Evolutionary conservation across 441 rosid genomes (phyloP).

Genomic region (Euphorbia schlechtendalii): DNA sequence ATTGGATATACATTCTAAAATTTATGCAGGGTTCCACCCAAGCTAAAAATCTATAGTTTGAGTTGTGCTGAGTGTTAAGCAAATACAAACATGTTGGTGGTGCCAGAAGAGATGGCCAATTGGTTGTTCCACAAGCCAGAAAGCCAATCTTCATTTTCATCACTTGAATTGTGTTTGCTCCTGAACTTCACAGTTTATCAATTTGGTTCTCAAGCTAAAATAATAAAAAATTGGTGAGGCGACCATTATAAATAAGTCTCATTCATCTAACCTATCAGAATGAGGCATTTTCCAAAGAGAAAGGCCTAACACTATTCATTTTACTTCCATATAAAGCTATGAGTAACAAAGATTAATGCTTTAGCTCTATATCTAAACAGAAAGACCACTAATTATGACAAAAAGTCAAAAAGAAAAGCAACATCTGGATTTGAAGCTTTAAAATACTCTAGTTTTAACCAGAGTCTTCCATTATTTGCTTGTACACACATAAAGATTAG

Average conservation of each 20-base stretch:
- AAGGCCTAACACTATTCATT: not conserved
- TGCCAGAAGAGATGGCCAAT: not conserved
- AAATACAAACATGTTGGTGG: not conserved
- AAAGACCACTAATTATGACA: too few relatives aligned
- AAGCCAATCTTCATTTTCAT: not conserved
- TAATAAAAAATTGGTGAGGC: not conserved
- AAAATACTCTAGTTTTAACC: not conserved
- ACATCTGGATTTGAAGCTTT: slow-evolving; percentile 1
- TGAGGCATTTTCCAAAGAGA: not conserved
- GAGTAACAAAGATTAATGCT: not conserved
- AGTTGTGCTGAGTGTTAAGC: not conserved
- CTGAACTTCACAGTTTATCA: slow-evolving; percentile 4
- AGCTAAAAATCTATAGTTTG: not conserved
- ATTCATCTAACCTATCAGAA: not conserved
- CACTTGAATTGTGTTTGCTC: not conserved
- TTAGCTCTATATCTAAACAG: not conserved
- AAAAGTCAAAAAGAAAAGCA: not conserved
- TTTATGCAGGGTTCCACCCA: not conserved
- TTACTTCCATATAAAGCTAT: not conserved
- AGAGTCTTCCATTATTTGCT: too few relatives aligned
- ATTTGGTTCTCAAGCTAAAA: not conserved
- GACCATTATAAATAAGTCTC: not conserved
- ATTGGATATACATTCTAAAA: not conserved
- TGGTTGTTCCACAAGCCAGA: not conserved
- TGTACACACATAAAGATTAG: too few relatives aligned